These are phyloP conservation scores for Vicia sativa DNA, from an alignment of 306 rosid species.

Conservation along the genomic window DNA sequence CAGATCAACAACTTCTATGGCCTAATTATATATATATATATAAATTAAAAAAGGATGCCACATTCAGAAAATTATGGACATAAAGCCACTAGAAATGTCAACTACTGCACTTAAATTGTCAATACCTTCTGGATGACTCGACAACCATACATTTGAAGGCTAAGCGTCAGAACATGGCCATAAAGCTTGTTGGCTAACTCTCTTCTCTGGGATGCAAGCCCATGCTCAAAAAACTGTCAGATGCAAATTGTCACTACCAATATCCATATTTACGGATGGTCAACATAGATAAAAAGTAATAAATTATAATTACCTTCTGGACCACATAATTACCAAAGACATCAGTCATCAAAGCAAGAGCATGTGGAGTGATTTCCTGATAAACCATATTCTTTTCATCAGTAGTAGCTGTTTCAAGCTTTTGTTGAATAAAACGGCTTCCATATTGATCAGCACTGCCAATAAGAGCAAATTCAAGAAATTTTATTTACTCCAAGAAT, in stretches of 20 bases:
- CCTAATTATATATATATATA: conserved; percentile 47
- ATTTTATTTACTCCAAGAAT: background rate
- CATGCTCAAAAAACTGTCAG: conserved; percentile 93
- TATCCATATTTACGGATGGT: background rate
- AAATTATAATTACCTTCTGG: conserved; percentile 64
- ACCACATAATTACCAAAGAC: conserved; percentile 96
- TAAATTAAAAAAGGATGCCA: background rate
- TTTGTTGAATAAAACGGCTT: conserved; percentile 79
- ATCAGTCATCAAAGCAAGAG: conserved; percentile 92
- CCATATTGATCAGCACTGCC: conserved; percentile 93
- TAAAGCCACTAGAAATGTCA: conserved; percentile 3
- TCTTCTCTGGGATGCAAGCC: conserved; percentile 84
- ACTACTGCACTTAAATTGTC: background rate
- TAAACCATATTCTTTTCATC: conserved; percentile 94
- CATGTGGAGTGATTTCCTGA: conserved; percentile 96
- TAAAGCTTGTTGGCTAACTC: conserved; percentile 88
- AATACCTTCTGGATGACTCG: conserved; percentile 96
- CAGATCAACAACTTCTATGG: conserved; percentile 95
- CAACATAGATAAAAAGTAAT: background rate
- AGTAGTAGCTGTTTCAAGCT: conserved; percentile 64
- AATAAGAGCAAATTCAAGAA: conserved; percentile 29
- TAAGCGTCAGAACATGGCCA: conserved; percentile 77
- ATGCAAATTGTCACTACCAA: conserved; percentile 24
- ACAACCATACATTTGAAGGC: conserved; percentile 99
- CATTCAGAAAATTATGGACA: conserved; percentile 12